A percentile compares a stretch with the other conserved stretches of the same genome.
These are phyloP conservation scores for Delitschia confertaspora DNA, from an alignment of 495 filamentous ascomycete genomes.

Conservation along the genomic window DNA sequence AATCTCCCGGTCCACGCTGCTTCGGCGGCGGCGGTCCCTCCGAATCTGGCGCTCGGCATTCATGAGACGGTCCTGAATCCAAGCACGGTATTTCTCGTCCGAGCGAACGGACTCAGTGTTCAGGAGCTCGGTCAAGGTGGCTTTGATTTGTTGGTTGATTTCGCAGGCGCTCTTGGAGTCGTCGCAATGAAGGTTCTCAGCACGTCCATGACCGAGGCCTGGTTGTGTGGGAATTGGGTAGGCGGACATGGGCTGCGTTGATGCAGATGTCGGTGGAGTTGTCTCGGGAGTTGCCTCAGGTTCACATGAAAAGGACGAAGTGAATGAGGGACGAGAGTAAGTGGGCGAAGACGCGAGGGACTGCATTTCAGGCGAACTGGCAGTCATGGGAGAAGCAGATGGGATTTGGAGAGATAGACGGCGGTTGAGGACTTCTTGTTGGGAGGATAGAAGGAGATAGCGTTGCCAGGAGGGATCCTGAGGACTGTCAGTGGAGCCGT, in stretches of 20 bases:
- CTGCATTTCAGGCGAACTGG: conserved; percentile 15
- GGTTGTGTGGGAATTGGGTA: conserved; percentile 13
- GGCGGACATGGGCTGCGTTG: conserved; percentile 7
- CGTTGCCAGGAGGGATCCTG: conserved; percentile 20
- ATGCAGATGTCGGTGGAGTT: no score
- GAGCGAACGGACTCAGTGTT: conserved; percentile 50
- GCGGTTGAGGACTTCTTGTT: conserved; percentile 28
- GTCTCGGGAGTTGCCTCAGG: conserved; percentile 1
- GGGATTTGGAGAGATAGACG: conserved; percentile 26
- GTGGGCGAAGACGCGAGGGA: conserved; percentile 22
- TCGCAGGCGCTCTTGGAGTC: conserved; percentile 47
- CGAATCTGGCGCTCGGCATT: conserved; percentile 54
- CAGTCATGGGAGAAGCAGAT: conserved; percentile 16
- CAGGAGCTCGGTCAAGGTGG: conserved; percentile 54
- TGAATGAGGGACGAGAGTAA: conserved; percentile 1
- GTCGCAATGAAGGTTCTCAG: conserved; percentile 26
- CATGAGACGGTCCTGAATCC: conserved; percentile 56
- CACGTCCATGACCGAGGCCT: conserved; percentile 5
- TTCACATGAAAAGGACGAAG: conserved; percentile 7
- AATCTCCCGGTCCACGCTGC: conserved; percentile 20
- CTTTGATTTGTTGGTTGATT: conserved; percentile 58
- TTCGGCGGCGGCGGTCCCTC: conserved; percentile 29
- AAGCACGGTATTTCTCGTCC: conserved; percentile 49
- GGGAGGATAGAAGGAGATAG: conserved; percentile 24
- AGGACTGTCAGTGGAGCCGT: conserved; percentile 1